phyloP scores from a whole-genome alignment of 2,329 filamentous ascomycete genomes.

The Monosporascus sp. region DNA sequence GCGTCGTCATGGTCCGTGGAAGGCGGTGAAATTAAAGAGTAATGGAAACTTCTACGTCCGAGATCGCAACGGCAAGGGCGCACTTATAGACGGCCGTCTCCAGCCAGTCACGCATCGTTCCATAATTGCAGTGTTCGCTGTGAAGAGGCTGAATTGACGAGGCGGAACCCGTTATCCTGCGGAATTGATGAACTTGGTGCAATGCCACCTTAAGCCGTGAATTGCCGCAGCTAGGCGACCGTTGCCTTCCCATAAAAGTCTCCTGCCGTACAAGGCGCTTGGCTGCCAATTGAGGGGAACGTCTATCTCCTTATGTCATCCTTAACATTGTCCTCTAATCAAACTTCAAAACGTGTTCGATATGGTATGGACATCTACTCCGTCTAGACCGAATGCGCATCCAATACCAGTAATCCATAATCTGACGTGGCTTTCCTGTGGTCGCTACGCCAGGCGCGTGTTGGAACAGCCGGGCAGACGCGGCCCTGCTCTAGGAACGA shows the following conservation, averaged over 20 bases:
- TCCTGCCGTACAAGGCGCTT: too few relatives aligned
- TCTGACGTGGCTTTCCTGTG: too few relatives aligned
- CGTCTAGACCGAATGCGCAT: too few relatives aligned
- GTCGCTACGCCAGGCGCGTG: too few relatives aligned
- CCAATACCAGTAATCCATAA: too few relatives aligned
- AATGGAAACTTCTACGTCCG: not conserved
- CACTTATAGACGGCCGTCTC: not conserved
- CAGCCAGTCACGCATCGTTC: not conserved
- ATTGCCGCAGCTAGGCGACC: not conserved
- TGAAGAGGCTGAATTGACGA: not conserved
- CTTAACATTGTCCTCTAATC: too few relatives aligned
- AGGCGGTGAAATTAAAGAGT: not conserved
- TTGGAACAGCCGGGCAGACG: too few relatives aligned
- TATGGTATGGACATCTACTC: too few relatives aligned
- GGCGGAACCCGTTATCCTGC: not conserved
- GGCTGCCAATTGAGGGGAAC: too few relatives aligned
- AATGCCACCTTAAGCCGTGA: not conserved
- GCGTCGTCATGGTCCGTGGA: not conserved
- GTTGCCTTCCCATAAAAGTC: not conserved
- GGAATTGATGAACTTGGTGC: not conserved
- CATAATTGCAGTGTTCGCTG: not conserved
- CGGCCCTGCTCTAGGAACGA: too few relatives aligned
- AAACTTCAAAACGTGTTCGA: too few relatives aligned
- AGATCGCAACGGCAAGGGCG: not conserved
- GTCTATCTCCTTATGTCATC: too few relatives aligned